phyloP scores from a whole-genome alignment of 2,329 filamentous ascomycete genomes.

The Colletotrichum sp. region DNA sequence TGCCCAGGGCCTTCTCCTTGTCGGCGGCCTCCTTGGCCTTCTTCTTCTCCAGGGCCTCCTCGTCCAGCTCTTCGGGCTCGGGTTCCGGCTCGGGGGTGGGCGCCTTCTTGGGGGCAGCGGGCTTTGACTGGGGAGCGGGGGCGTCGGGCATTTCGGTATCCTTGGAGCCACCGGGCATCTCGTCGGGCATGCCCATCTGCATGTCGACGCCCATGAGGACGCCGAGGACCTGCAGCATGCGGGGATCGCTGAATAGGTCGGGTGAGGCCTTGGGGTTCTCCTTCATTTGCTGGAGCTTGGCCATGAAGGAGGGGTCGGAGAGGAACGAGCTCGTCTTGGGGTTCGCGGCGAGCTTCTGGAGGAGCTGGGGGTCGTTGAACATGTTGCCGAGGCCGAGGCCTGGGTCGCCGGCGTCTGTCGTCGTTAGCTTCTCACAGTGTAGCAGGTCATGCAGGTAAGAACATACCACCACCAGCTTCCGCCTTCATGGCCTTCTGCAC shows the following conservation, averaged over 20 bases:
- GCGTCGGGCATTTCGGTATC: slow-evolving; percentile 82
- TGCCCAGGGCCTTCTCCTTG: slow-evolving; percentile 92
- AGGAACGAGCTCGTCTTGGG: slow-evolving; percentile 89
- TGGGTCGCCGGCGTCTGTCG: slow-evolving; percentile 60
- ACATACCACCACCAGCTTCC: slow-evolving; percentile 53
- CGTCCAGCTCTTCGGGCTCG: slow-evolving; percentile 75
- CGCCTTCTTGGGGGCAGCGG: slow-evolving; percentile 59
- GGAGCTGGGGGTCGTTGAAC: slow-evolving; percentile 91
- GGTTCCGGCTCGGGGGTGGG: slow-evolving; percentile 62
- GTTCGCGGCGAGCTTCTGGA: slow-evolving; percentile 90
- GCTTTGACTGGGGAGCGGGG: slow-evolving; percentile 40
- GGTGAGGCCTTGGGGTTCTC: slow-evolving; percentile 81
- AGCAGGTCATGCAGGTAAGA: background rate
- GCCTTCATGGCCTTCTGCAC: slow-evolving; percentile 89
- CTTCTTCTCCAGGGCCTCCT: slow-evolving; percentile 82
- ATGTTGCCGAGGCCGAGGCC: slow-evolving; percentile 83
- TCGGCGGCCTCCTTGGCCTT: slow-evolving; percentile 93
- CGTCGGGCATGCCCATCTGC: slow-evolving; percentile 51
- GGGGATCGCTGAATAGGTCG: slow-evolving; percentile 84
- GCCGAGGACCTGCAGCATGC: slow-evolving; percentile 92
- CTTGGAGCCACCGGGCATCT: slow-evolving; percentile 48
- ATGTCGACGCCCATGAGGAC: slow-evolving; percentile 95
- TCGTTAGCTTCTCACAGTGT: background rate
- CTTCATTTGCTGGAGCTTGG: slow-evolving; percentile 82
- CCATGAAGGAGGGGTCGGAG: slow-evolving; percentile 86